Evolutionary conservation across 495 filamentous ascomycete species (phyloP).

Genomic region (Bryoglossum gracile): DNA sequence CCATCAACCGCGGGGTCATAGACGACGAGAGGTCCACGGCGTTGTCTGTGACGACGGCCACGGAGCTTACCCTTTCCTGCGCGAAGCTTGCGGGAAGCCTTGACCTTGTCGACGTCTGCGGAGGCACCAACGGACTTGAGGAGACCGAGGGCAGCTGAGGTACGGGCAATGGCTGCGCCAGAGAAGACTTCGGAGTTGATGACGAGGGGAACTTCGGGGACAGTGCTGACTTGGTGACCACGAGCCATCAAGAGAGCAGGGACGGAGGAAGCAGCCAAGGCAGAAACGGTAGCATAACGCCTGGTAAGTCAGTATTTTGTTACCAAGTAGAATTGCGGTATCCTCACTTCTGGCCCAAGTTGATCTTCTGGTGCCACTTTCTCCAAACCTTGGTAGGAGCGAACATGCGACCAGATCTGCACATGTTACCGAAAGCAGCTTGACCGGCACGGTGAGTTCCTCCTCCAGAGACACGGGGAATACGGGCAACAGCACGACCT

Average conservation of each 20-base stretch:
- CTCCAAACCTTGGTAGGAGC: slow-evolving; percentile 99
- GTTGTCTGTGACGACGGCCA: slow-evolving; percentile 90
- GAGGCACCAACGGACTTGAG: slow-evolving; percentile 85
- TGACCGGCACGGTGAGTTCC: slow-evolving; percentile 99
- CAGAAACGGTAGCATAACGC: slow-evolving; percentile 95
- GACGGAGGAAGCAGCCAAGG: slow-evolving; percentile 91
- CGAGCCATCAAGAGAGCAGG: slow-evolving; percentile 91
- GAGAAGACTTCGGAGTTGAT: slow-evolving; percentile 82
- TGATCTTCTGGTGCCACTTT: slow-evolving; percentile 99
- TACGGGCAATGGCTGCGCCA: slow-evolving; percentile 72
- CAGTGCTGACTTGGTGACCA: slow-evolving; percentile 85
- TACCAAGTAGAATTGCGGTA: background rate
- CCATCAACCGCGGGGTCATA: slow-evolving; percentile 91
- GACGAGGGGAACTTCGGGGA: slow-evolving; percentile 95
- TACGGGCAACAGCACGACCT: slow-evolving; percentile 99
- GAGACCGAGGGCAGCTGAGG: slow-evolving; percentile 76
- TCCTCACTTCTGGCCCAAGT: slow-evolving; percentile 85
- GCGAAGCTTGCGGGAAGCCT: slow-evolving; percentile 85
- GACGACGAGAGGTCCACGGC: slow-evolving; percentile 92
- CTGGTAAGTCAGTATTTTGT: slow-evolving; percentile 35
- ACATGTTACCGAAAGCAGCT: slow-evolving; percentile 99
- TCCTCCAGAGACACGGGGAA: slow-evolving; percentile 99
- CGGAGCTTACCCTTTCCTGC: slow-evolving; percentile 98
- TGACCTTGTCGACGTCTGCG: slow-evolving; percentile 87
- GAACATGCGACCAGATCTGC: slow-evolving; percentile 99